Base-by-base conservation (phyloP, 352 stramenopile genomes). In the Globisporangium emineosum region DNA sequence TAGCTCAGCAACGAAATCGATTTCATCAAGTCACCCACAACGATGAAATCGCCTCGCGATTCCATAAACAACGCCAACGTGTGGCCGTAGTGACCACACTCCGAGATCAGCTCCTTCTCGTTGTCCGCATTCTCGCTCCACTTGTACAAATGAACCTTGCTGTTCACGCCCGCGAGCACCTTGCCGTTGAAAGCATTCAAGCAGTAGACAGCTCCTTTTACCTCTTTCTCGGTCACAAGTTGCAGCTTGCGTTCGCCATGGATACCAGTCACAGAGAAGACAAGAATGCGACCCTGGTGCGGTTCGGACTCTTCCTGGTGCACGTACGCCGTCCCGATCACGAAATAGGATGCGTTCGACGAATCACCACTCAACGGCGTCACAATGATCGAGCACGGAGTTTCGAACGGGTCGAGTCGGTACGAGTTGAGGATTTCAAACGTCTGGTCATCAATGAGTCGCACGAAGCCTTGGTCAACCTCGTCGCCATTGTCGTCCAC, bases 21-120 rank as follows among this genome's bases (percentile, higher is more conserved):
- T 66, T 98, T 97, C 96, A 99, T 98, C 49, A 99, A 70, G 66
- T 99, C 97, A 21, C 95, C 97, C 21, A 98, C 93, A 35, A 98
- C 91, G n/a, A 98, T 96, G 53, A 98, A 97, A 67, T 98, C 93
- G 25, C 94, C 94, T 33, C 88, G 83, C 40, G 91, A 98, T 63
- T 97, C 93, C 68, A 98, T 94, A 70, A 97, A 97, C n/a, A 98
- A 70, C 64, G 97, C 97, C 23, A 98, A 70, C 32, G 97, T 98
- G 77, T 98, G 94, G 9, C 95, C 96, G 64, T 98, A 94, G 73
- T 98, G 94, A 10, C 94, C 93, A 60, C 94, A 94, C 64, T 98
- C 95, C 0, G 96, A 87, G 6, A 96, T 80, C 23, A 98, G 66
- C 45, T 98, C 90, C 69, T 96, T 97, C 62, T 90, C 85, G 49